Percentiles rank a stretch among this genome's conserved stretches.
Conservation (phyloP, 768 basidiomycete species). For the Aureoboletus auriporus region DNA sequence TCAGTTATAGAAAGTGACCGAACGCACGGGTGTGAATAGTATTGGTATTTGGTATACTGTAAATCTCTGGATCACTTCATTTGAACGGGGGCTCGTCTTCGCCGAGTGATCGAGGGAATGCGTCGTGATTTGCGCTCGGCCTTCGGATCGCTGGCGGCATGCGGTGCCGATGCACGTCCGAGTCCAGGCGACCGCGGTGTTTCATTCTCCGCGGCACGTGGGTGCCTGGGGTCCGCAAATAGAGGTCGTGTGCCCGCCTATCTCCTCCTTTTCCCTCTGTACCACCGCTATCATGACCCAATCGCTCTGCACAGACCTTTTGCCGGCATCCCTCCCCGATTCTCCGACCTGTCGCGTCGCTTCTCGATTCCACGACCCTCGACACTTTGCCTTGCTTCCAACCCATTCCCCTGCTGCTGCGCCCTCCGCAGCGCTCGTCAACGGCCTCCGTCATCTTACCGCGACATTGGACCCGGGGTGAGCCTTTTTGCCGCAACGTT, state of each 20-base stretch:
- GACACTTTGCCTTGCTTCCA: too few relatives aligned
- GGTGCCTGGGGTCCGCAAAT: conserved; percentile 6
- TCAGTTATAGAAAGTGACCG: conserved; percentile 9
- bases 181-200: neutral
- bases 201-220: neutral
- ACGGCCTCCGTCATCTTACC: conserved; percentile 58
- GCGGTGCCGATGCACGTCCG: conserved; percentile 14
- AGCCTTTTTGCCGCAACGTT: conserved; percentile 33
- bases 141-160: conserved; percentile 15
- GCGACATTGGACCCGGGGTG: conserved; percentile 66
- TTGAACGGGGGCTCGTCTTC: conserved; percentile 9
- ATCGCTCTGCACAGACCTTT: conserved; percentile 10
- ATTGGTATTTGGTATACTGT: conserved; percentile 6
- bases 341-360: too few relatives aligned
- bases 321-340: neutral
- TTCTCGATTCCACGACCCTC: too few relatives aligned
- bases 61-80: conserved; percentile 15
- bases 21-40: neutral
- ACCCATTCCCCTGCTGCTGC: conserved; percentile 21
- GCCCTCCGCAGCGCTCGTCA: conserved; percentile 43
- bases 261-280: neutral
- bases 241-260: conserved; percentile 22
- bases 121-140: conserved; percentile 16
- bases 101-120: conserved; percentile 17
- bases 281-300: conserved; percentile 13